Evolutionary conservation across 2,329 filamentous ascomycete genomes (phyloP), one percentile per base, ranked within the genome.

Genomic region (Malbranchea cinnamomea): DNA sequence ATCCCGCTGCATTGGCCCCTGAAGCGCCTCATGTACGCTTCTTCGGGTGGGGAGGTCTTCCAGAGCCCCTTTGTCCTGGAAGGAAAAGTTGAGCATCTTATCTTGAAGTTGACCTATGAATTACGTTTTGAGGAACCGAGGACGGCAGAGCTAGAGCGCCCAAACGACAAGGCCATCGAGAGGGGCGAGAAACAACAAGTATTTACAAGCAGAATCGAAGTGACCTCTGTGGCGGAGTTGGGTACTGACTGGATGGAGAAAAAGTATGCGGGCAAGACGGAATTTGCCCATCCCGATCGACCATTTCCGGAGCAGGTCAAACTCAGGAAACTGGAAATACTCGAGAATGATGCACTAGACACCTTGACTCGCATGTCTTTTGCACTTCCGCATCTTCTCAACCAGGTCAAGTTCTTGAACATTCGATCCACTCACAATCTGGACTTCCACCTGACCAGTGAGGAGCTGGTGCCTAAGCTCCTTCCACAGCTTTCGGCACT

Each of bases 1-100:
- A 36, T 48, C 8, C 46, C 45, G 10, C 13, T 34, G 9, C 45
- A 48, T 21, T 48, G 47, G 46, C 41, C 40, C 1, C 20, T 46
- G 6, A 33, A 42, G 13, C 36, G 38, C 11, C 33, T 45, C 12
- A 2, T 31, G 7, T 7, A 47, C 3, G 28, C 22, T 11, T 28
- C 23, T 4, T 39, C 40, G 2, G 37, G 35, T n/a, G 39, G 32
- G 6, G 37, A 42, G 11, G 20, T 43, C 4, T 21, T 40, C 10
- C 33, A 23, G 11, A 41, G 26, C 3, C 43, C 39, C 2, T 40
- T 40, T 13, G 28, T 46, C 8, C 37, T 38, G 2, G 35, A 47
- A 16, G 44, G 40, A 3, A 29, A 32, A 2, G 35, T 47, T 15
- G 29, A 32, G 5, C 41, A 45, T 34, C 33, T 49, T 6, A 35